Conservation (phyloP, 169 alveolate species). For the Cyclospora cayetanensis region DNA sequence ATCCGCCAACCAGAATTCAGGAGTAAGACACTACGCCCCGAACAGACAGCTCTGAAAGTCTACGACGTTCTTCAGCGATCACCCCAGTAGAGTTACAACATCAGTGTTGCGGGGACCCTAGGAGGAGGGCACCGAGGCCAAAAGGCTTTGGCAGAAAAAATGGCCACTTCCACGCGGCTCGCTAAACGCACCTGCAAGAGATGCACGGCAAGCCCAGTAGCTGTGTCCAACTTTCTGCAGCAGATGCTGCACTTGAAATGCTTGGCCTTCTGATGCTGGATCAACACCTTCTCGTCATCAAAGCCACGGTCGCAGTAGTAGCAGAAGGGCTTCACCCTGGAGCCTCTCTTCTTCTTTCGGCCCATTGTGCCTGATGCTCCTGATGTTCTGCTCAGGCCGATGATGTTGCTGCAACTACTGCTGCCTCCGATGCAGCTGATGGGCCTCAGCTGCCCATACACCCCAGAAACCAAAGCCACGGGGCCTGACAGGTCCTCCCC, state of each 20-base stretch:
- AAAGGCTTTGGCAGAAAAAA: not conserved
- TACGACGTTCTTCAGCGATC: not conserved
- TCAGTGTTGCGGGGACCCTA: not conserved
- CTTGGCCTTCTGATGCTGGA: conserved; percentile 97
- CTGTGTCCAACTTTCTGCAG: conserved; percentile 96
- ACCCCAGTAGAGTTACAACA: not conserved
- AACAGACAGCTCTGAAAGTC: not conserved
- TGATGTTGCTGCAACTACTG: not conserved
- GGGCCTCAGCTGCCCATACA: too few relatives aligned
- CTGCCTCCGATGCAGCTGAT: not conserved
- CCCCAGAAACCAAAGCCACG: too few relatives aligned
- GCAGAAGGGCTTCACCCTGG: conserved; percentile 96
- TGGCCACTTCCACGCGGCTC: not conserved
- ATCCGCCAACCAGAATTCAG: too few relatives aligned
- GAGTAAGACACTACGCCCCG: too few relatives aligned
- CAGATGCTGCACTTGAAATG: conserved; percentile 96
- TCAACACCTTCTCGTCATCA: conserved; percentile 95
- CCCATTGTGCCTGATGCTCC: conserved; percentile 92
- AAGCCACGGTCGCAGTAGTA: conserved; percentile 98
- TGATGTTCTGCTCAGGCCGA: too few relatives aligned
- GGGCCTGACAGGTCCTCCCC: too few relatives aligned
- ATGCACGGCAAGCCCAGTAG: conserved; percentile 91
- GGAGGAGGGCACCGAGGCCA: not conserved
- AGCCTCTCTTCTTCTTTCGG: conserved; percentile 93
- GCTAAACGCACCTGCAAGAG: conserved; percentile 84